Conservation (phyloP, 805 yeast species). For the Isabelozyma rhagii region DNA sequence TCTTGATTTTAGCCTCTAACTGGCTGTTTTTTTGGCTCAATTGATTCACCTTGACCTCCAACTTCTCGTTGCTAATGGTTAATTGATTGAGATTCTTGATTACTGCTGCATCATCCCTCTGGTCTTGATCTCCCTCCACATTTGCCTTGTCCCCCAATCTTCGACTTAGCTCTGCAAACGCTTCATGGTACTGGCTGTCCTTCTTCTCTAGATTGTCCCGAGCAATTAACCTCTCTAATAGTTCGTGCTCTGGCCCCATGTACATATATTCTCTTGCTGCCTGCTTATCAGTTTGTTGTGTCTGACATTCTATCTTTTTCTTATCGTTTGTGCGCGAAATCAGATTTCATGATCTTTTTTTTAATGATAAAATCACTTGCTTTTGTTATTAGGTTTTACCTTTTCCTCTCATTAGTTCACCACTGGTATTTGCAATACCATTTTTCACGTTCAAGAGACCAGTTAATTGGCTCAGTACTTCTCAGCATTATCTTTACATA, state of each 20-base stretch:
- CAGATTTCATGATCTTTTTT: too few species aligned
- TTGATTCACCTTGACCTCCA: constrained; percentile 11
- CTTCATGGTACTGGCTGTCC: constrained; percentile 27
- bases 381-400: too few species aligned
- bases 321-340: neutral
- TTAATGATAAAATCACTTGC: too few species aligned
- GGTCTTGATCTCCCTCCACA: constrained; percentile 2
- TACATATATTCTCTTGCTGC: neutral
- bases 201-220: constrained; percentile 32
- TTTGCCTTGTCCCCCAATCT: neutral
- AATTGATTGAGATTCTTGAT: constrained; percentile 20
- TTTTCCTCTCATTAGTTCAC: too few species aligned
- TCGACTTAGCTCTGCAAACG: constrained; percentile 29
- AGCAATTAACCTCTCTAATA: constrained; percentile 15
- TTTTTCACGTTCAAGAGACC: too few species aligned
- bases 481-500: too few species aligned
- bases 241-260: constrained; percentile 21
- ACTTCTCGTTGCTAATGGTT: constrained; percentile 22
- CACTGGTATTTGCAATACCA: too few species aligned
- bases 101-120: constrained; percentile 18
- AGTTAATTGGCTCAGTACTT: too few species aligned
- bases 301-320: neutral
- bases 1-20: constrained; percentile 13
- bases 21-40: constrained; percentile 7
- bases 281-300: neutral